A percentile compares a stretch with the other conserved stretches of the same genome.
These are phyloP conservation scores for Erigeron canadensis DNA, from an alignment of 129 eudicot species.

Conservation along the genomic window DNA sequence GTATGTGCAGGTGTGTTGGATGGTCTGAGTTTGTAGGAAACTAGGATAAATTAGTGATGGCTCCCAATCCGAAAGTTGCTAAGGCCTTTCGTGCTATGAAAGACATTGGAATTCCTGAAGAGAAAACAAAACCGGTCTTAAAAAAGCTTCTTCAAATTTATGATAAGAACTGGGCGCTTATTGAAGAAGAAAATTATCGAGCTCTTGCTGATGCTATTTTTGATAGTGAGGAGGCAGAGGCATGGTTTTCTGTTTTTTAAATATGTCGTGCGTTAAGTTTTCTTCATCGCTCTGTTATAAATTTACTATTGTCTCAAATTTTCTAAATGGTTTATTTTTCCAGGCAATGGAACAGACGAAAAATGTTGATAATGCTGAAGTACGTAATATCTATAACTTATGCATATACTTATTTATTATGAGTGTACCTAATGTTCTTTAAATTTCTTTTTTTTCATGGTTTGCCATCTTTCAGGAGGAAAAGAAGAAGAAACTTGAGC, in stretches of 20 bases:
- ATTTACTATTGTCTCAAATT: not conserved
- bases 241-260: constrained; percentile 7
- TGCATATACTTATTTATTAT: not conserved
- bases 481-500: constrained; percentile 15
- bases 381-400: constrained; percentile 23
- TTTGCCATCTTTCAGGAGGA: constrained; percentile 28
- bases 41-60: constrained; percentile 33
- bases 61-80: constrained; percentile 42
- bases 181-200: constrained; percentile 84
- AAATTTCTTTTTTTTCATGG: constrained; percentile 1
- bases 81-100: constrained; percentile 81
- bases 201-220: constrained; percentile 90
- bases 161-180: constrained; percentile 84
- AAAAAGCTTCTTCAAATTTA: constrained; percentile 66
- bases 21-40: constrained; percentile 20
- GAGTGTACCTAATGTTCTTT: not conserved
- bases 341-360: constrained; percentile 50
- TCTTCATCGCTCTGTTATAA: not conserved
- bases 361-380: constrained; percentile 44
- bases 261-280: not conserved
- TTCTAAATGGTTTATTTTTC: constrained; percentile 15
- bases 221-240: constrained; percentile 56
- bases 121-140: constrained; percentile 63
- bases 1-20: constrained; percentile 15
- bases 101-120: constrained; percentile 59